Evolutionary conservation across 1,284 basidiomycete genomes (phyloP).

Genomic region (Melanopsichium pennsylvanicum): DNA sequence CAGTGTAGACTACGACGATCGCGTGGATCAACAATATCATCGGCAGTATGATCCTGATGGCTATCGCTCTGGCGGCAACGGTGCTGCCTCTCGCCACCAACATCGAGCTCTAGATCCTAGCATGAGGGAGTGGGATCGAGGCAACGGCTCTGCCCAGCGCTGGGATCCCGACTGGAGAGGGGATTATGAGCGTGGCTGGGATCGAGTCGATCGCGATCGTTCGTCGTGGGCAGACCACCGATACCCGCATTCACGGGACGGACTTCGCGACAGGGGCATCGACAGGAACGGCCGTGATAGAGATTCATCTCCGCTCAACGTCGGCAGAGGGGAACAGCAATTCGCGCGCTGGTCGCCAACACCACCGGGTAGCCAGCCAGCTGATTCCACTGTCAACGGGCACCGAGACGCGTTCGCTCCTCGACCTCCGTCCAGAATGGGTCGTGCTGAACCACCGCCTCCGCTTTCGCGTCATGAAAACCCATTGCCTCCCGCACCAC

Average conservation of each 20-base stretch:
- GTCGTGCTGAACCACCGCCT: slow-evolving; percentile 18
- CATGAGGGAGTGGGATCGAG: not conserved
- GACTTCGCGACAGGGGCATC: not conserved
- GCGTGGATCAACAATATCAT: not conserved
- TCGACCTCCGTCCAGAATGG: slow-evolving; percentile 29
- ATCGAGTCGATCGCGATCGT: slow-evolving; percentile 10
- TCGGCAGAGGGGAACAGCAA: not conserved
- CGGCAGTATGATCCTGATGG: slow-evolving; percentile 4
- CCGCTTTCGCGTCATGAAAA: slow-evolving; percentile 11
- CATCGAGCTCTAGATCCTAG: not conserved
- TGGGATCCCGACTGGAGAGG: not conserved
- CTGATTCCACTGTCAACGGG: slow-evolving; percentile 1
- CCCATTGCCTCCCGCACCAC: not conserved
- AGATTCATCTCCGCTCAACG: slow-evolving; percentile 5
- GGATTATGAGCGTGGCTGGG: slow-evolving; percentile 1
- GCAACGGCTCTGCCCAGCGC: too few relatives aligned
- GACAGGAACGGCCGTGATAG: slow-evolving; percentile 14
- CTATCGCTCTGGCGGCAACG: not conserved
- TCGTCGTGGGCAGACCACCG: not conserved
- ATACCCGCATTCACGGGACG: not conserved
- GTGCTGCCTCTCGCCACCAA: not conserved
- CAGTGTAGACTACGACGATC: slow-evolving; percentile 1
- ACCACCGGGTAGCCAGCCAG: slow-evolving; percentile 4
- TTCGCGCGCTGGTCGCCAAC: slow-evolving; percentile 25
- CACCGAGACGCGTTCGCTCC: slow-evolving; percentile 1